Base-by-base conservation (phyloP, 2,329 filamentous ascomycete genomes). In the Venturia oleaginea region DNA sequence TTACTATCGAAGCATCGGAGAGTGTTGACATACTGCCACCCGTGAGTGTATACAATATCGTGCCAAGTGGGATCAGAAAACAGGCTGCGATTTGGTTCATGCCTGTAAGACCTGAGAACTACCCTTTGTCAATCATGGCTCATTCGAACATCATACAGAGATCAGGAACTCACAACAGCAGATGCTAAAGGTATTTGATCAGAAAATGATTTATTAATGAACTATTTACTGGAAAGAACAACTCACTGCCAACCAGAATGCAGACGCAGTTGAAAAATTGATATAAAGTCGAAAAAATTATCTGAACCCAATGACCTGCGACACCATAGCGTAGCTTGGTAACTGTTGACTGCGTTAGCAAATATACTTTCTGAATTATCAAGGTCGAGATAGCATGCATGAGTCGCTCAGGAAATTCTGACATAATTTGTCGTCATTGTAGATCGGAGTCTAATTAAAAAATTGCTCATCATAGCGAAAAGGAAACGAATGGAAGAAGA, bases 211-310 rank as follows among this genome's bases (percentile, higher is more conserved):
- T n/a, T 13, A 22, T 42, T n/a, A 10, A n/a, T 37, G 22, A 3
- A 15, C n/a, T 64, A 40, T 27, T 15, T 55, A 34, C 32, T 2
- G 61, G 48, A 24, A 38, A 57, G 48, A 42, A 2, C 22, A 51
- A 38, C 32, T 43, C 34, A 57, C 79, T 74, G 3, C 76, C 70
- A 3, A 70, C 69, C 3, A 75, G 70, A 1, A 79, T 72, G 61
- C 78, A 78, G 22, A 61, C 55, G 24, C 51, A 64, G 22, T 60
- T 64, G 38, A 59, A 62, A 32, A 64, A 37, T 27, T 46, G 42
- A 27, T 64, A 64, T 24, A 64, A 30, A 24, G 62, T 64, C 13
- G 62, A 64, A 46, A 55, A 64, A 22, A 60, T 22, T 24, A 64
- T 64, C 24, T 42, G 59, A 32, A 64, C 43, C 37, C 34, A 37